Conservation (phyloP, 306 rosid genomes). For the Begonia peltatifolia region DNA sequence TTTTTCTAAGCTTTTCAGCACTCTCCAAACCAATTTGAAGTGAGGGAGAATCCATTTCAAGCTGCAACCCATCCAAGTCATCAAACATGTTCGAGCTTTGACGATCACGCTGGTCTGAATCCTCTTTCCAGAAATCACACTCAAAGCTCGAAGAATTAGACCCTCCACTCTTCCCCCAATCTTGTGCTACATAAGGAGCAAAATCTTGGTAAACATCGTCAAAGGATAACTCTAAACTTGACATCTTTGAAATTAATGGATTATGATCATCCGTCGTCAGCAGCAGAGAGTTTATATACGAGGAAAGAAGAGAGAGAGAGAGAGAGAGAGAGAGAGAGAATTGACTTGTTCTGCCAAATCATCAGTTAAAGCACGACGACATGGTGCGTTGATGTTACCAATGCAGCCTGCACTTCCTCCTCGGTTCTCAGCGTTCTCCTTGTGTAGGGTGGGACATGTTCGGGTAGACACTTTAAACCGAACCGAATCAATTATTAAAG, state of each 20-base stretch:
- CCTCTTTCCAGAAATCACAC: background rate
- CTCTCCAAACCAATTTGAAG: slow-evolving; percentile 14
- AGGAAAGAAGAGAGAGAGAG: background rate
- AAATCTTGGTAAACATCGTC: too few species aligned
- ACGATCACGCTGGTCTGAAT: background rate
- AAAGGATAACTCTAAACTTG: too few species aligned
- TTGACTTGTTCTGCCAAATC: background rate
- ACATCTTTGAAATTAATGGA: too few species aligned
- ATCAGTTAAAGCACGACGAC: background rate
- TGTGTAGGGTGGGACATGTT: too few species aligned
- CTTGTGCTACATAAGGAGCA: background rate
- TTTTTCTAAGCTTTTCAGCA: slow-evolving; percentile 11
- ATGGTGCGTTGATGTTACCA: background rate
- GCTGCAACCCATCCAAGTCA: slow-evolving; percentile 16
- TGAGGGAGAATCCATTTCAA: slow-evolving; percentile 27
- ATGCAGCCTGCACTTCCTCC: background rate
- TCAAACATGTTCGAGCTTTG: background rate
- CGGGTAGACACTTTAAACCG: too few species aligned
- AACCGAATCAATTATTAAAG: too few species aligned
- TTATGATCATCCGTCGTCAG: too few species aligned
- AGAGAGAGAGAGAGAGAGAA: background rate
- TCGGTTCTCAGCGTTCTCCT: too few species aligned
- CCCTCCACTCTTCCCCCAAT: background rate
- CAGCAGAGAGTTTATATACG: background rate
- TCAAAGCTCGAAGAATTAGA: background rate